phyloP scores from a whole-genome alignment of 108 stramenopile genomes.

The Cyclotella cryptica region DNA sequence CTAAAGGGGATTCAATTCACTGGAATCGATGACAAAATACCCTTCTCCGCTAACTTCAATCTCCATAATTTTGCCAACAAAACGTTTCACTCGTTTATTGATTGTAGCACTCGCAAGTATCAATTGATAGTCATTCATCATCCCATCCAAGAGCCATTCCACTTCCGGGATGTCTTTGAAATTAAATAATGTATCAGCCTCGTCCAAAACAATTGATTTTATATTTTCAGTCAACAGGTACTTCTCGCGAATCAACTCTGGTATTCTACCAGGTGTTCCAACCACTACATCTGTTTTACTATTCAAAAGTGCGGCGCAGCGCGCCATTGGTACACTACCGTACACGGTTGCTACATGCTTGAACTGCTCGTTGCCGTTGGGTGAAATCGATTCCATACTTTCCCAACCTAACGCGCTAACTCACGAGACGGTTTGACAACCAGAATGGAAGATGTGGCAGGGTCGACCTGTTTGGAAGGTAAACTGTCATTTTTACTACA shows the following conservation, averaged over 20 bases:
- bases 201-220: conserved; percentile 55
- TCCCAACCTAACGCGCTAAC: conserved; percentile 55
- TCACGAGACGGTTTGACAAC: conserved; percentile 60
- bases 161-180: conserved; percentile 56
- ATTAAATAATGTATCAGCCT: conserved; percentile 56
- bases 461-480: conserved; percentile 23
- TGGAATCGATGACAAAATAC: conserved; percentile 38
- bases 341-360: conserved; percentile 54
- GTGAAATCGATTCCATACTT: conserved; percentile 51
- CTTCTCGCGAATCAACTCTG: conserved; percentile 57
- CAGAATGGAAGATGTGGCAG: conserved; percentile 51
- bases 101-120: conserved; percentile 61
- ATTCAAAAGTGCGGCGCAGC: conserved; percentile 47
- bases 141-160: conserved; percentile 50
- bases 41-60: conserved; percentile 52
- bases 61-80: conserved; percentile 59
- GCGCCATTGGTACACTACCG: conserved; percentile 58
- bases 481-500: conserved; percentile 43
- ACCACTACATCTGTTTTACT: conserved; percentile 62
- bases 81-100: conserved; percentile 49
- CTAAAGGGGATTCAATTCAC: too few species aligned
- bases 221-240: conserved; percentile 37
- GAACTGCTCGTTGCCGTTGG: conserved; percentile 36
- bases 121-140: conserved; percentile 65
- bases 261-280: conserved; percentile 59